Conservation (phyloP, 805 yeast genomes). For the Maudiozyma serrabonitensis region DNA sequence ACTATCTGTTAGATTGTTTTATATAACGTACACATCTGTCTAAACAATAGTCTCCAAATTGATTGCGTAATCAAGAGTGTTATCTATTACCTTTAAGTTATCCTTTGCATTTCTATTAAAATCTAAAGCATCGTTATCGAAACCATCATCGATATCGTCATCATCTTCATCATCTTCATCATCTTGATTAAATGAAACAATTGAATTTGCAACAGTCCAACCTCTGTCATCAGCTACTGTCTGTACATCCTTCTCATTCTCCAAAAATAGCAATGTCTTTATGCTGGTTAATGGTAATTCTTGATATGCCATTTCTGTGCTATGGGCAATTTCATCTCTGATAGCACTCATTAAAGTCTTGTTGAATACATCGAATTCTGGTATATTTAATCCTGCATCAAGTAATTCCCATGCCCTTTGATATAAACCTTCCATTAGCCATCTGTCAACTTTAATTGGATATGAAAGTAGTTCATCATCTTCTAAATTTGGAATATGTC, state of each 20-base stretch:
- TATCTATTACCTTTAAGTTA: constrained; percentile 38
- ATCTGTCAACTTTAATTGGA: constrained; percentile 82
- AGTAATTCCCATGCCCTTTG: constrained; percentile 80
- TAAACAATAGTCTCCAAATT: constrained; percentile 76
- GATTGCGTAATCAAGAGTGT: constrained; percentile 77
- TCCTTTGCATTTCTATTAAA: neutral
- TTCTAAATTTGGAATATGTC: constrained; percentile 38
- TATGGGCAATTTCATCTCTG: constrained; percentile 75
- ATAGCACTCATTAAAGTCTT: constrained; percentile 68
- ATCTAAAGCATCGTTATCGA: constrained; percentile 1
- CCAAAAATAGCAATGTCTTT: constrained; percentile 65
- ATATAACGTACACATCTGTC: no score
- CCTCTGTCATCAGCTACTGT: constrained; percentile 43
- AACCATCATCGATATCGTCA: constrained; percentile 18
- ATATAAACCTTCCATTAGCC: constrained; percentile 95
- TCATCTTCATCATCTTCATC: constrained; percentile 28
- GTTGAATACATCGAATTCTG: constrained; percentile 73
- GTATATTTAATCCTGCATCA: constrained; percentile 34
- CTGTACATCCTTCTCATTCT: constrained; percentile 44
- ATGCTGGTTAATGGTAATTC: constrained; percentile 74
- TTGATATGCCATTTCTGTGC: constrained; percentile 70
- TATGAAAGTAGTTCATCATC: constrained; percentile 64
- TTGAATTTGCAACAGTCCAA: constrained; percentile 50
- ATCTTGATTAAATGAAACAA: constrained; percentile 36
- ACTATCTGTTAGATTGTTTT: no score